phyloP scores from a whole-genome alignment of 306 rosid genomes.

The Cicer pinnatifidum region DNA sequence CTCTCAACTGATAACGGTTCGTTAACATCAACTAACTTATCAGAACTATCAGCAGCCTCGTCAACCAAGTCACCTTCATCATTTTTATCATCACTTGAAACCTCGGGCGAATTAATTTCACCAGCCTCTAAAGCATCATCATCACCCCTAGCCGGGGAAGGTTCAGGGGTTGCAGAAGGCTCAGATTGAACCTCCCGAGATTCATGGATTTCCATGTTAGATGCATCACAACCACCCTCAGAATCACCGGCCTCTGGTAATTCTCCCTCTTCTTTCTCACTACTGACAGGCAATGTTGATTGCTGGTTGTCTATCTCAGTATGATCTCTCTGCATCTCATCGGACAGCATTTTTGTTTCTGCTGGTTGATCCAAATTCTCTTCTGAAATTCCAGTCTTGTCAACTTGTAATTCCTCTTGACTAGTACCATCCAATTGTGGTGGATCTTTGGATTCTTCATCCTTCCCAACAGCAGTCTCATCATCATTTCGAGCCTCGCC shows the following conservation, averaged over 20 bases:
- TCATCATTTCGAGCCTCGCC: constrained; percentile 63
- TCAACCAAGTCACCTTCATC: constrained; percentile 71
- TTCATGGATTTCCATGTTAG: constrained; percentile 56
- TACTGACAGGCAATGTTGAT: constrained; percentile 49
- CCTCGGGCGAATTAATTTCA: constrained; percentile 67
- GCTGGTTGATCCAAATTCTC: constrained; percentile 63
- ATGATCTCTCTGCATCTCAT: constrained; percentile 67
- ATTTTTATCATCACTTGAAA: constrained; percentile 67
- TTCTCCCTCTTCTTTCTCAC: constrained; percentile 94
- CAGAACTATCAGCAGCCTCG: constrained; percentile 75
- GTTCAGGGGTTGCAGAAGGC: constrained; percentile 61
- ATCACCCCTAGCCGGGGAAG: constrained; percentile 65
- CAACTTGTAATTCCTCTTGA: constrained; percentile 64
- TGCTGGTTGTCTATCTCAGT: constrained; percentile 66
- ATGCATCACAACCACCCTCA: constrained; percentile 60
- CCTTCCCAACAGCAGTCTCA: constrained; percentile 56
- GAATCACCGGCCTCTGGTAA: constrained; percentile 63
- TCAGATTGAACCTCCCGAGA: constrained; percentile 67
- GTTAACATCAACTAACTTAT: constrained; percentile 62
- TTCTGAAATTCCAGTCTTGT: constrained; percentile 52
- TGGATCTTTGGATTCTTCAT: constrained; percentile 63
- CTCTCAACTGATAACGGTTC: constrained; percentile 57
- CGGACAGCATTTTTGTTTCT: constrained; percentile 54
- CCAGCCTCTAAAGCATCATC: constrained; percentile 70
- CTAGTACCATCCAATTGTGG: constrained; percentile 47